Evolutionary conservation across 1,284 basidiomycete genomes (phyloP), one percentile per base, ranked within the genome.

Genomic region (Ustanciosporium gigantosporum): DNA sequence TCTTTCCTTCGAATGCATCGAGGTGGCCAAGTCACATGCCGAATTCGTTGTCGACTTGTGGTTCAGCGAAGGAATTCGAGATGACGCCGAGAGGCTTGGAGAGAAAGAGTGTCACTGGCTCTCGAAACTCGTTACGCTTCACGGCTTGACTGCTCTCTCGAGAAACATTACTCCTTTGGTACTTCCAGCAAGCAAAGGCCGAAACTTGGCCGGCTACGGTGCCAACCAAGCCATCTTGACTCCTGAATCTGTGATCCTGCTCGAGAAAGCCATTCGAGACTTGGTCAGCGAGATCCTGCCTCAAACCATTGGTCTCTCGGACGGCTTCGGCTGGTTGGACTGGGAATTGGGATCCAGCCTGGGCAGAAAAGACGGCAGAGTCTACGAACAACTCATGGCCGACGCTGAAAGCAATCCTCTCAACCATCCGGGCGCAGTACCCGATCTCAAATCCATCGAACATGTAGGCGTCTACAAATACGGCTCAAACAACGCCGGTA

Each of bases 251-350:
- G 82, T 84, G 3, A 80, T 82, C 22, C 74, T 76, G 0, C 77
- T 90, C 21, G 83, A 88, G 8, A 70, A 81, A 23, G 80, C 83
- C 1, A 83, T 89, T 49, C 79, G 84, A 23, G 41, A 73, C 2
- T 60, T 84, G 84, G 85, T 78, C 59, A 77, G 19, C 22, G 80
- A 82, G 34, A 69, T 90, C 8, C 74, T 89, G 3, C 86, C 87
- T 0, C 83, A 90, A 57, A 83, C 83, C 4, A 84, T 90, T 45
- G 86, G 84, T 0, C 78, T 90, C 27, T 85, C 83, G 14, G 88
- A 90, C 70, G 85, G 86, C 2, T 89, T 90, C 70, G 86, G 85
- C 0, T 88, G 88, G 73, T 82, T 84, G 0, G 88, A 90, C 68
- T 90, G 87, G 86, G 85, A 88, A 44, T 79, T 90, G 6, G 83